Base-by-base conservation (phyloP, 345 rosid genomes). In the Citrus hindsii region DNA sequence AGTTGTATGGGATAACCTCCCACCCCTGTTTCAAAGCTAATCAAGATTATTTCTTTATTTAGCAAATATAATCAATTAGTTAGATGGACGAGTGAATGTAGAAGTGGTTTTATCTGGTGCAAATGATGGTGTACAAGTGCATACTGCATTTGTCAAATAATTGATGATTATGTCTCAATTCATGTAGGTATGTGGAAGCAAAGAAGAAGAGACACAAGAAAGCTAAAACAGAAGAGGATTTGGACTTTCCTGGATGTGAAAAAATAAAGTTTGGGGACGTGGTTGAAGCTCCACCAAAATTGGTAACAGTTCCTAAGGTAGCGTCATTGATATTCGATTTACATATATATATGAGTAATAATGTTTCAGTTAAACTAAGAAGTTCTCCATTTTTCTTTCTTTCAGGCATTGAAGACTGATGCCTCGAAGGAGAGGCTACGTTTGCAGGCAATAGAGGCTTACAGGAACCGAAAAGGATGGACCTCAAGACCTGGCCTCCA, bases 251-350 rank as follows among this genome's bases (percentile, higher is more conserved):
- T 0, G 91, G 91, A 72, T 77, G 74, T 35, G 99, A 94, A 76
- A 83, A 85, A 70, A 86, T 96, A 14, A 78, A 79, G 79, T 96
- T 96, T 77, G 99, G 99, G 27, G 99, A 96, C 6, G 89, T 96
- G 51, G 97, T 91, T 69, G 85, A 87, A 83, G 97, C 97, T 79
- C 97, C 99, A 22, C 98, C 92, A 4, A 92, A 92, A 80, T 80
- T 96, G 81, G 80, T 81, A 67, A 35, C 82, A 25, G 25, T 89
- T 77, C 97, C 94, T 10, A 95, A 91, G 97, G 97, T 91, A 78
- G 32, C 22, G 64, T 71, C 63, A 51, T 0, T 42, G 59, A 55
- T 65, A 18, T 68, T 19, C 38, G 62, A 46, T 46, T 65, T 66
- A 19, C 3, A 5, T 24, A 40, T 6, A 28, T 38, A 13, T 25